Base-by-base conservation (phyloP, 345 rosid genomes). In the Dipteronia dyeriana region DNA sequence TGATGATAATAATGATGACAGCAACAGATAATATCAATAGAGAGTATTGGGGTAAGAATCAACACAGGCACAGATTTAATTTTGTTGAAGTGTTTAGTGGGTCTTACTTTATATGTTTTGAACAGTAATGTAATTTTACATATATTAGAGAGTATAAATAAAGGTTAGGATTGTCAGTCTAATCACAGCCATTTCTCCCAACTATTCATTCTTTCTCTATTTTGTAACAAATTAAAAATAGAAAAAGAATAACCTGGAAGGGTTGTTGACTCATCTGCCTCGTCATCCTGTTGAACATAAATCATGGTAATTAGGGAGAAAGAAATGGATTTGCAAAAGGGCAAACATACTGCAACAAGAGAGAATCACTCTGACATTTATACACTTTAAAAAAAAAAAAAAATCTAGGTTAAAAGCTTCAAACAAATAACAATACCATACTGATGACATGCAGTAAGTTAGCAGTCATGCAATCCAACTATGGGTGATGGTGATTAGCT, bases 221-320 rank as follows among this genome's bases (percentile, higher is more conserved):
- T 34, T 34, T 34, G 38, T 34, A 34, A 34, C 38, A 34, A 34
- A 34, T 34, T 11, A 23, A 66, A 17, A 47, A 64, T 16, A 38
- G 49, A 11, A 79, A 73, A 82, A 66, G 53, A 85, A 74, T 67
- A 79, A 95, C 98, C 99, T 89, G 97, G 91, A 79, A 77, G 77
- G 29, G 75, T 71, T 66, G 90, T 85, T 53, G 91, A 78, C 56
- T 90, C 91, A 62, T 95, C 97, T 64, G 71, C 41, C 34, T 95
- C 96, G 68, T 93, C 99, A 77, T 92, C 96, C 99, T 93, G 89
- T 69, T 47, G 63, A 82, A 62, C 45, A 68, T 5, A 62, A 67
- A 53, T 60, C 66, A 76, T 23, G 76, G 61, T 64, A 62, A 63
- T 51, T 68, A 66, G 3, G 73, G 54, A 38, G 59, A 73, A 31